These are phyloP conservation scores for Hemisphaericaspora nanyangensis DNA, from an alignment of 805 yeast species.

Conservation along the genomic window DNA sequence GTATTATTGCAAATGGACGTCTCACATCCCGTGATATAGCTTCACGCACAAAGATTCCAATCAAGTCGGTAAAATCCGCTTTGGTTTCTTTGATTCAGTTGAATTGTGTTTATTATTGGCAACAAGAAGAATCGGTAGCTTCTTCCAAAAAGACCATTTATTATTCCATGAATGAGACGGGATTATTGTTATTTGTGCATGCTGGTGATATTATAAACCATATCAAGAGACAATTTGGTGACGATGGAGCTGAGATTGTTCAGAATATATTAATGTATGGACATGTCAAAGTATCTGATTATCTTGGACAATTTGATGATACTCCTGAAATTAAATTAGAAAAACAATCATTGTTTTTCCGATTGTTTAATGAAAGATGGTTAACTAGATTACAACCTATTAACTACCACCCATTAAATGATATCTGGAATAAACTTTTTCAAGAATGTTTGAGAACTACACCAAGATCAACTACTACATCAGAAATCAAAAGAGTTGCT, in stretches of 20 bases:
- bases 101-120: constrained; percentile 67
- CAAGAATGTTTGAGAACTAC: constrained; percentile 31
- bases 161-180: constrained; percentile 63
- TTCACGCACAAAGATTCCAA: constrained; percentile 43
- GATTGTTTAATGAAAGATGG: constrained; percentile 36
- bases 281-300: constrained; percentile 54
- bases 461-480: constrained; percentile 34
- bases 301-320: constrained; percentile 21
- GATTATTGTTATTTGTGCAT: constrained; percentile 61
- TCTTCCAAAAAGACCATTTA: constrained; percentile 22
- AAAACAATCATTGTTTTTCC: constrained; percentile 22
- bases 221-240: constrained; percentile 44
- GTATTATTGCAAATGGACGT: constrained; percentile 66
- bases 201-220: constrained; percentile 69
- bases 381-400: constrained; percentile 25
- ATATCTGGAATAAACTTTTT: constrained; percentile 35
- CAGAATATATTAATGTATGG: constrained; percentile 73
- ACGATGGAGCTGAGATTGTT: constrained; percentile 52
- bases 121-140: constrained; percentile 27
- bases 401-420: constrained; percentile 33
- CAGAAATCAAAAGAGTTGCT: constrained; percentile 40
- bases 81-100: constrained; percentile 77
- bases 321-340: constrained; percentile 13
- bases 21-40: constrained; percentile 53
- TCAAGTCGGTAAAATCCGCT: constrained; percentile 53